Conservation (phyloP, 75 land plant species). For the Cupressus sempervirens region DNA sequence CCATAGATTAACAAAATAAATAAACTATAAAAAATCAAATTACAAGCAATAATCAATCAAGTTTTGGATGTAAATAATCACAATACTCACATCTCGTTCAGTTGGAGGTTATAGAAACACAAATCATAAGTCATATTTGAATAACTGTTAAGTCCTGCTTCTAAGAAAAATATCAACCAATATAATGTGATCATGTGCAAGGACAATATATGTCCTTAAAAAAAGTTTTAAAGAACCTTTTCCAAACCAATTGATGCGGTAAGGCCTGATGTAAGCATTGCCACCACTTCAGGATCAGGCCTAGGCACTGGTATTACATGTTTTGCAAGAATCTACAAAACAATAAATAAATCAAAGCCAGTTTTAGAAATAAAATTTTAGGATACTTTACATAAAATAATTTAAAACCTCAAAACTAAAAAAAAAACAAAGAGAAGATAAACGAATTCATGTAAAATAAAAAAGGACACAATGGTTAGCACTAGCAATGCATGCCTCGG, state of each 20-base stretch:
- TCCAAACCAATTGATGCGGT: slow-evolving; percentile 95
- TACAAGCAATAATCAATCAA: neutral
- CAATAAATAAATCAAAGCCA: neutral
- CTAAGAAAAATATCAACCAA: neutral
- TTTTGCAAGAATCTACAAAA: slow-evolving; percentile 71
- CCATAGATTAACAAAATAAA: too few species aligned
- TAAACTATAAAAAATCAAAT: neutral
- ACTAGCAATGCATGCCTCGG: slow-evolving; percentile 36
- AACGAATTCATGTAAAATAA: neutral
- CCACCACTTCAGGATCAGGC: slow-evolving; percentile 91
- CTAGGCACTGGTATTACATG: slow-evolving; percentile 69
- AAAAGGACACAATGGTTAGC: neutral
- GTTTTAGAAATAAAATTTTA: neutral
- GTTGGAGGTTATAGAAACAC: neutral
- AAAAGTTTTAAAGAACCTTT: slow-evolving; percentile 49
- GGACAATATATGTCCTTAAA: neutral
- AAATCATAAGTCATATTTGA: neutral
- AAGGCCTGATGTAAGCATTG: slow-evolving; percentile 95
- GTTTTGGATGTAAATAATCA: neutral
- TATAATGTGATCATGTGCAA: neutral
- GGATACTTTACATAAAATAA: neutral
- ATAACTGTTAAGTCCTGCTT: neutral
- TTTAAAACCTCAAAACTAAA: neutral
- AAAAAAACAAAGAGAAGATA: neutral
- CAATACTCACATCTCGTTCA: neutral